Evolutionary conservation across 371 early-diverging fungal species (phyloP).

Genomic region (Batrachochytrium dendrobatidis): DNA sequence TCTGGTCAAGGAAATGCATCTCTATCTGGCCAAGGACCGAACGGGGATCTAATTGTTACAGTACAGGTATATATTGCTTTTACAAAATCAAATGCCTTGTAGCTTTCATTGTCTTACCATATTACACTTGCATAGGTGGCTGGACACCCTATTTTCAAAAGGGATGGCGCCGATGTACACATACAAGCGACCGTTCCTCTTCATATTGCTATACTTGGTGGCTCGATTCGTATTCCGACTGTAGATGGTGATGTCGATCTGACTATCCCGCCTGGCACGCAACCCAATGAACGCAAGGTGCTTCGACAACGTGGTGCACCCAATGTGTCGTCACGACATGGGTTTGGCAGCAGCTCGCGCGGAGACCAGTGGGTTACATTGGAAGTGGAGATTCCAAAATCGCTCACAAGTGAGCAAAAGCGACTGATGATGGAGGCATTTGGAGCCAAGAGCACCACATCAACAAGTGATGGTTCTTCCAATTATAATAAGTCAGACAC

Average conservation of each 20-base stretch:
- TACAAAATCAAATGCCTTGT: background rate
- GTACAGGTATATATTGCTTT: constrained; percentile 46
- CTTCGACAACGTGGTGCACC: constrained; percentile 70
- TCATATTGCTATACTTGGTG: constrained; percentile 79
- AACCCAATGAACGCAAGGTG: constrained; percentile 74
- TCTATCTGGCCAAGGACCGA: constrained; percentile 55
- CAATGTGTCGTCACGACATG: constrained; percentile 31
- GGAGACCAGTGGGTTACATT: constrained; percentile 86
- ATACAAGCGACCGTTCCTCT: constrained; percentile 70
- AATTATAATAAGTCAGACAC: too few species aligned
- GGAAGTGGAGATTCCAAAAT: constrained; percentile 66
- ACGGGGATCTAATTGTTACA: constrained; percentile 77
- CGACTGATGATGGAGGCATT: constrained; percentile 31
- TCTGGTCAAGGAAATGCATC: constrained; percentile 82
- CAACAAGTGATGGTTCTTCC: too few species aligned
- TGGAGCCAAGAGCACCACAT: constrained; percentile 11
- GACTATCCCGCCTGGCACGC: constrained; percentile 72
- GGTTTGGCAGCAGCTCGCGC: constrained; percentile 22
- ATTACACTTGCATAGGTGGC: constrained; percentile 21
- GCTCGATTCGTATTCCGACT: constrained; percentile 76
- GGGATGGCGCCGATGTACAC: constrained; percentile 71
- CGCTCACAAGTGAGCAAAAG: constrained; percentile 26
- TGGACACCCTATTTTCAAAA: constrained; percentile 64
- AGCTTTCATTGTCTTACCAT: background rate
- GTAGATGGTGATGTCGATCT: constrained; percentile 90